Evolutionary conservation across 257 asterid species (phyloP).

Genomic region (Fraxinus pennsylvanica): DNA sequence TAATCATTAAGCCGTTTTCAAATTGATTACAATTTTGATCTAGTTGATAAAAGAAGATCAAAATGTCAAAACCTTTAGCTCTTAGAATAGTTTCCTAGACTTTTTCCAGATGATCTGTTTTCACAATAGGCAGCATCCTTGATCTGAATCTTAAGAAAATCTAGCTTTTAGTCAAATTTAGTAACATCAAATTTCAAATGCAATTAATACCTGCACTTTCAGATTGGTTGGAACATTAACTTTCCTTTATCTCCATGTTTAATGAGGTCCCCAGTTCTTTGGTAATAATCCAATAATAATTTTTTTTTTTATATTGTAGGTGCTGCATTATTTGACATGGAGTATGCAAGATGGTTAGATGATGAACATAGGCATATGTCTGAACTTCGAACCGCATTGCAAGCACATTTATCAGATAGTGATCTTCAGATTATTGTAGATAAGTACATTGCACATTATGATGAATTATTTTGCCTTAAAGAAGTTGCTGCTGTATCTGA

Average conservation of each 20-base stretch:
- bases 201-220: constrained; percentile 1
- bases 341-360: constrained; percentile 88
- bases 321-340: constrained; percentile 89
- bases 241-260: too few relatives aligned
- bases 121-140: constrained; percentile 32
- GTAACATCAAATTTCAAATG: constrained; percentile 31
- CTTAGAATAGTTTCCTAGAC: constrained; percentile 24
- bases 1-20: constrained; percentile 14
- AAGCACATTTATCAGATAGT: constrained; percentile 67
- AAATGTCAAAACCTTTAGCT: constrained; percentile 32
- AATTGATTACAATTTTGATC: constrained; percentile 18
- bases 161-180: constrained; percentile 17
- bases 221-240: constrained; percentile 8
- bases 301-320: constrained; percentile 39
- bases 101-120: constrained; percentile 28
- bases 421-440: constrained; percentile 75
- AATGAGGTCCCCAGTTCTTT: too few relatives aligned
- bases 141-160: constrained; percentile 26
- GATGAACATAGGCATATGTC: constrained; percentile 80
- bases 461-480: constrained; percentile 69
- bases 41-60: constrained; percentile 23
- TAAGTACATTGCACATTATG: constrained; percentile 72
- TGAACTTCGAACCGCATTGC: constrained; percentile 81
- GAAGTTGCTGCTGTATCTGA: constrained; percentile 84
- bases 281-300: not conserved